A percentile compares a stretch with the other conserved stretches of the same genome.
phyloP scores from a whole-genome alignment of 1,284 basidiomycete genomes.

The Cryptococcus sp. region DNA sequence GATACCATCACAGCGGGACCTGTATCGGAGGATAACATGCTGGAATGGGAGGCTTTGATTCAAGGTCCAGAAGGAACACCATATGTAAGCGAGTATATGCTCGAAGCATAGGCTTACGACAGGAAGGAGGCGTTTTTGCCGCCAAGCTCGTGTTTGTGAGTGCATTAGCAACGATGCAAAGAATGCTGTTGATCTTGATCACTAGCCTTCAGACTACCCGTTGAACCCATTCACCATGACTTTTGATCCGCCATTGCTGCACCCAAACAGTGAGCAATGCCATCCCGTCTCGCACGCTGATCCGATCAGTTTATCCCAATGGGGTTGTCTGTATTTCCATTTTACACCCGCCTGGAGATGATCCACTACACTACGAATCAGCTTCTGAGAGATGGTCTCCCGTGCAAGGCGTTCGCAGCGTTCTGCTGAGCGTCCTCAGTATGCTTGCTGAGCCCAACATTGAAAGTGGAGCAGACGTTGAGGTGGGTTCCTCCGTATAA shows the following conservation, averaged over 20 bases:
- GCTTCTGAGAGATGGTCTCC: conserved; percentile 98
- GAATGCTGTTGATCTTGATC: background rate
- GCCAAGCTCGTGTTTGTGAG: conserved; percentile 90
- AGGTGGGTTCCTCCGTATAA: conserved; percentile 52
- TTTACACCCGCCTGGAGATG: conserved; percentile 95
- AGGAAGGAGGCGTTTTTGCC: conserved; percentile 96
- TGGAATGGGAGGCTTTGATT: conserved; percentile 97
- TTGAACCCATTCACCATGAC: conserved; percentile 97
- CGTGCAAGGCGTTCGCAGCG: conserved; percentile 84
- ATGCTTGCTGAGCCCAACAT: conserved; percentile 99
- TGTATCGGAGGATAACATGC: conserved; percentile 92
- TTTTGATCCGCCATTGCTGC: conserved; percentile 94
- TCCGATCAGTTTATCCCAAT: conserved; percentile 70
- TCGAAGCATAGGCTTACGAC: conserved; percentile 9
- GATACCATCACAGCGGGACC: conserved; percentile 88
- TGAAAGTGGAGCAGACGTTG: conserved; percentile 96
- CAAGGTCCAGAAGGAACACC: conserved; percentile 96
- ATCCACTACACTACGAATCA: conserved; percentile 69
- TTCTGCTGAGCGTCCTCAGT: conserved; percentile 90
- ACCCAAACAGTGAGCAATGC: conserved; percentile 84
- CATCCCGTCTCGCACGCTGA: conserved; percentile 38
- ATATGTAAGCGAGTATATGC: conserved; percentile 64
- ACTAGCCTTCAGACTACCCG: conserved; percentile 85
- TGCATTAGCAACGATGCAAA: conserved; percentile 26
- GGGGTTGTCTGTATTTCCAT: conserved; percentile 99